Conservation (phyloP, 2,329 filamentous ascomycete genomes). For the Teratosphaeriaceae sp. region DNA sequence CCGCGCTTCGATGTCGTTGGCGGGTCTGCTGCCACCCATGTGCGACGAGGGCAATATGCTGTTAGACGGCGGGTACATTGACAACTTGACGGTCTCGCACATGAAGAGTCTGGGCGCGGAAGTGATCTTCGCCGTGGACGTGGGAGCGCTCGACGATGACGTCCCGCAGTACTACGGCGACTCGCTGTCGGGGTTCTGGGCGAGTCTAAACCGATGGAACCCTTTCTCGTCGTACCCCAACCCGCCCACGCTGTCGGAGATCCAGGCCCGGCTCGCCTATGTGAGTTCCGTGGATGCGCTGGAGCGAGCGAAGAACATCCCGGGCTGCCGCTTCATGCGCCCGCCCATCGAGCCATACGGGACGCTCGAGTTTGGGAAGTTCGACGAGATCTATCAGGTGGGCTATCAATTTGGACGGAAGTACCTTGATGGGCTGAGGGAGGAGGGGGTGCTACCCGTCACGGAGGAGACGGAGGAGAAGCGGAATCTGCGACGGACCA, state of each 20-base stretch:
- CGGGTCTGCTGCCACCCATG: constrained; percentile 83
- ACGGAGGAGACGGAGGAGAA: constrained; percentile 46
- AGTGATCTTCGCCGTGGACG: constrained; percentile 91
- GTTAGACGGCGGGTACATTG: constrained; percentile 91
- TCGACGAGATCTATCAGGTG: constrained; percentile 90
- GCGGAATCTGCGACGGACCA: constrained; percentile 46
- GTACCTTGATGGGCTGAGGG: constrained; percentile 68
- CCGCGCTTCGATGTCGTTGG: constrained; percentile 91
- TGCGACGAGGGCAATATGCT: constrained; percentile 98
- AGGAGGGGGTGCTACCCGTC: constrained; percentile 65
- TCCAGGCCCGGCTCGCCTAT: constrained; percentile 90
- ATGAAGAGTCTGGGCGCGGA: constrained; percentile 94
- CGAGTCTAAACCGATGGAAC: constrained; percentile 93
- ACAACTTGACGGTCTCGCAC: constrained; percentile 93
- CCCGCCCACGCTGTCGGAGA: constrained; percentile 89
- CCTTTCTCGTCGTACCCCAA: constrained; percentile 85
- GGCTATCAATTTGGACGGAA: constrained; percentile 82
- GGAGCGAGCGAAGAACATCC: constrained; percentile 83
- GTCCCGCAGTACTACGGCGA: constrained; percentile 91
- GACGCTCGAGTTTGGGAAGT: constrained; percentile 93
- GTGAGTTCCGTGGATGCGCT: constrained; percentile 92
- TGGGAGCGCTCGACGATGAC: constrained; percentile 86
- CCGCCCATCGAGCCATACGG: constrained; percentile 91
- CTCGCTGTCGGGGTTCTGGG: constrained; percentile 91
- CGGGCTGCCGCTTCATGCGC: constrained; percentile 92